Conservation (phyloP, 2,329 filamentous ascomycete species). For the Colletotrichum tofieldiae region DNA sequence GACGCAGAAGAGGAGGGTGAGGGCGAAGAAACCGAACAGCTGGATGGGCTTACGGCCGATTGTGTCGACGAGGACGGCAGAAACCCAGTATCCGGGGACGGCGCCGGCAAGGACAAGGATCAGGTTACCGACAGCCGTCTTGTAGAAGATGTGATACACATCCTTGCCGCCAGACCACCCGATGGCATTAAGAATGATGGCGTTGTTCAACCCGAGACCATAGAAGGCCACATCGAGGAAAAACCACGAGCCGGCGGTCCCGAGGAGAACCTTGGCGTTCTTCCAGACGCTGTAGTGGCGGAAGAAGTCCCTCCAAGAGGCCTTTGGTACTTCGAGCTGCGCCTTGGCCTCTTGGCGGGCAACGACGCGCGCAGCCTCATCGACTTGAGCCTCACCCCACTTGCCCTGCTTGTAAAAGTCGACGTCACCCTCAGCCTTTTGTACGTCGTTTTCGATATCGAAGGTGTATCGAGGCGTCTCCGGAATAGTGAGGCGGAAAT, state of each 20-base stretch:
- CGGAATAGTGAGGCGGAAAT: slow-evolving; percentile 83
- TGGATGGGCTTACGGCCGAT: slow-evolving; percentile 86
- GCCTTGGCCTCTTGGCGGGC: slow-evolving; percentile 68
- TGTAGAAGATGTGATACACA: slow-evolving; percentile 80
- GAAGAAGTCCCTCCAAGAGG: slow-evolving; percentile 80
- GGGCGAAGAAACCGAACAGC: slow-evolving; percentile 61
- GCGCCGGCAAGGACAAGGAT: slow-evolving; percentile 85
- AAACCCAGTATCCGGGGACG: slow-evolving; percentile 87
- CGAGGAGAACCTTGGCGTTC: slow-evolving; percentile 80
- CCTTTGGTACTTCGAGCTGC: slow-evolving; percentile 76
- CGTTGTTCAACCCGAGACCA: slow-evolving; percentile 83
- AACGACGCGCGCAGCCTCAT: slow-evolving; percentile 76
- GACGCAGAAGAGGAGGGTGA: slow-evolving; percentile 63
- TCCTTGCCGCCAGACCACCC: slow-evolving; percentile 73
- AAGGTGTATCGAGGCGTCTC: slow-evolving; percentile 93
- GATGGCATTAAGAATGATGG: slow-evolving; percentile 79
- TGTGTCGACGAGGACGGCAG: slow-evolving; percentile 81
- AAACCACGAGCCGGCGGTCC: slow-evolving; percentile 91
- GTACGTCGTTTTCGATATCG: slow-evolving; percentile 81
- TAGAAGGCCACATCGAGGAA: slow-evolving; percentile 77
- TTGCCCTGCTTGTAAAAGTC: slow-evolving; percentile 81
- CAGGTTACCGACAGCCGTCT: slow-evolving; percentile 83
- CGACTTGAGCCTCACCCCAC: slow-evolving; percentile 70
- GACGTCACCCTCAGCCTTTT: slow-evolving; percentile 81
- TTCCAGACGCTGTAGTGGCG: slow-evolving; percentile 79